Percentiles rank a stretch among this genome's conserved stretches.
Conservation (phyloP, 805 yeast species). For the Zygotorulaspora florentina region DNA sequence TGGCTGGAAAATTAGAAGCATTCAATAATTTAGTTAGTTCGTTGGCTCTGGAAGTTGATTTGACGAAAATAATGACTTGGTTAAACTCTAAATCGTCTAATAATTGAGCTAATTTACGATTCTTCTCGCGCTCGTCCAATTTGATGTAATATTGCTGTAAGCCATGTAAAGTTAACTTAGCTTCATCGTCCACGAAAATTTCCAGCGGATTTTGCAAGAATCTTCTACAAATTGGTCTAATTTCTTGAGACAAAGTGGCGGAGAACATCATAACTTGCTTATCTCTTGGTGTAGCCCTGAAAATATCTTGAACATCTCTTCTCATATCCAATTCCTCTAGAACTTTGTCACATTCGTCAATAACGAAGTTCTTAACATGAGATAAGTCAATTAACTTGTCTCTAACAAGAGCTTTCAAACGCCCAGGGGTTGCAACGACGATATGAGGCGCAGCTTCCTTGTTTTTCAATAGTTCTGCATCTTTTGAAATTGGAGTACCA, state of each 20-base stretch:
- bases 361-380: constrained; percentile 88
- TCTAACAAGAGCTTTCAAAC: constrained; percentile 88
- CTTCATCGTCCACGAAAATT: constrained; percentile 95
- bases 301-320: constrained; percentile 96
- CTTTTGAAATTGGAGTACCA: constrained; percentile 83
- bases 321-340: constrained; percentile 91
- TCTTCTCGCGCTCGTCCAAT: constrained; percentile 86
- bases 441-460: constrained; percentile 95
- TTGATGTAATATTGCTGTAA: constrained; percentile 94
- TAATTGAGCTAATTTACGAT: constrained; percentile 85
- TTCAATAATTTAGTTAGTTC: constrained; percentile 84
- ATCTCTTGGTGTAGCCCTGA: constrained; percentile 96
- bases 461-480: constrained; percentile 81
- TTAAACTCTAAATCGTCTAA: constrained; percentile 93
- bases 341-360: constrained; percentile 98
- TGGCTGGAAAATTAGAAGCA: constrained; percentile 94
- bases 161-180: constrained; percentile 96
- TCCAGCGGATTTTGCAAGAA: constrained; percentile 98
- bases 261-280: constrained; percentile 99
- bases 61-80: constrained; percentile 96
- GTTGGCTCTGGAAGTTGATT: constrained; percentile 85
- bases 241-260: constrained; percentile 90
- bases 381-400: constrained; percentile 84
- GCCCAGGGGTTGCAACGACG: constrained; percentile 97
- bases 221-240: constrained; percentile 94